A percentile compares a stretch with the other conserved stretches of the same genome.
Conservation (phyloP, 2,329 filamentous ascomycete genomes). For the Beauveria sp. region DNA sequence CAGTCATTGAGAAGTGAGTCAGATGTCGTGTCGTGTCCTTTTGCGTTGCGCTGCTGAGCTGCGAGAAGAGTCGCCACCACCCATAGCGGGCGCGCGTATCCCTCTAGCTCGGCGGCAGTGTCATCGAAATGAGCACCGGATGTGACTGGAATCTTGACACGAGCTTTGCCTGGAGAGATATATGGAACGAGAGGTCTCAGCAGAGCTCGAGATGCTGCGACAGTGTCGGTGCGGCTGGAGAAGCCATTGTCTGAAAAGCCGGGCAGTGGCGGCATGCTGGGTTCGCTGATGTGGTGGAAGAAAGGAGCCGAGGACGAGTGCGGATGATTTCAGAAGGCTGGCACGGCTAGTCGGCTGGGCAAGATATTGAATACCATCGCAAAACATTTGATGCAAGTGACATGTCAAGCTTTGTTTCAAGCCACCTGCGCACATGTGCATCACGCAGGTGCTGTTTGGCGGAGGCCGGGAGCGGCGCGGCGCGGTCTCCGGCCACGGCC, state of each 20-base stretch:
- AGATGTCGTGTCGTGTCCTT: background rate
- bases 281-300: background rate
- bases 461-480: constrained; percentile 2
- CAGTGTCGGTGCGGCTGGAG: constrained; percentile 26
- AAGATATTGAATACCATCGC: background rate
- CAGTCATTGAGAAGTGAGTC: constrained; percentile 20
- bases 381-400: background rate
- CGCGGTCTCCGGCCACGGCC: background rate
- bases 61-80: constrained; percentile 33
- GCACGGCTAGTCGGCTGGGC: no score
- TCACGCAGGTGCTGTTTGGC: background rate
- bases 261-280: constrained; percentile 27
- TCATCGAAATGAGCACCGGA: constrained; percentile 38
- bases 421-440: background rate
- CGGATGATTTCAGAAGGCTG: background rate
- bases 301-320: background rate
- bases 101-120: constrained; percentile 36
- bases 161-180: constrained; percentile 26
- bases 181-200: constrained; percentile 25
- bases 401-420: no score
- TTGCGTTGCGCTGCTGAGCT: background rate
- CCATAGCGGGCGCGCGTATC: constrained; percentile 34
- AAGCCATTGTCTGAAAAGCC: constrained; percentile 36
- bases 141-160: constrained; percentile 28
- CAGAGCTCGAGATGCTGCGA: constrained; percentile 26